Evolutionary conservation across 2,329 filamentous ascomycete species (phyloP), one percentile per base, ranked within the genome.

Genomic region (Pestalotiopsis sp.): DNA sequence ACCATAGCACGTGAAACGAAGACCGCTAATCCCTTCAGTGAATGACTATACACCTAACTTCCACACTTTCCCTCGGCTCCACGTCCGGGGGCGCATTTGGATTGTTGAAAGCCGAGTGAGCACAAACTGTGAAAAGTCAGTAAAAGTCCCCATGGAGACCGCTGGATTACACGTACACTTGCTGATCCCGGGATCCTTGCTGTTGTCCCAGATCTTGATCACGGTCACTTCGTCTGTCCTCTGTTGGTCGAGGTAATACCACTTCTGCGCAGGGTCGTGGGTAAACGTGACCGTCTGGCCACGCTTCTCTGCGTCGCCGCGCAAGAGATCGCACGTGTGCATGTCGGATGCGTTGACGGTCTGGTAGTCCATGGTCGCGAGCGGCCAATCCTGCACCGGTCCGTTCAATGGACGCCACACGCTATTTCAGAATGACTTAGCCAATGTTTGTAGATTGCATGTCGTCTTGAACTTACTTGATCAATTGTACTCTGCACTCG

Each of bases 181-280:
- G 7, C 31, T 36, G 31, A 36, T 36, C 31, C 63, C 61, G 25
- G 68, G 41, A 38, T 58, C 57, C 17, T 60, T 66, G 56, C 68
- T 69, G 67, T 68, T 69, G 49, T 72, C 71, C 69, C 72, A 63
- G 69, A 76, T 69, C 58, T 71, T 69, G 63, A 71, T 66, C 39
- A 73, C 63, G 38, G 67, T 70, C 31, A 72, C 62, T 41, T 72
- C 71, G 38, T 68, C 20, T 1, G 67, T 60, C 9, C 57, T 63
- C 17, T 72, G 71, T 0, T 62, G 45, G 11, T 57, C 20, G n/a
- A 72, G 67, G 41, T 70, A 72, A 27, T 68, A 68, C 68, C 71
- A 72, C 36, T 52, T n/a, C 52, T 72, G 71, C 2, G 66, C 52
- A 1, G 7, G n/a, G 17, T n/a, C 56, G 56, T 72, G 52, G 12